Base-by-base conservation (phyloP, 23 red algal genomes). In the Pyropia haitanensis region DNA sequence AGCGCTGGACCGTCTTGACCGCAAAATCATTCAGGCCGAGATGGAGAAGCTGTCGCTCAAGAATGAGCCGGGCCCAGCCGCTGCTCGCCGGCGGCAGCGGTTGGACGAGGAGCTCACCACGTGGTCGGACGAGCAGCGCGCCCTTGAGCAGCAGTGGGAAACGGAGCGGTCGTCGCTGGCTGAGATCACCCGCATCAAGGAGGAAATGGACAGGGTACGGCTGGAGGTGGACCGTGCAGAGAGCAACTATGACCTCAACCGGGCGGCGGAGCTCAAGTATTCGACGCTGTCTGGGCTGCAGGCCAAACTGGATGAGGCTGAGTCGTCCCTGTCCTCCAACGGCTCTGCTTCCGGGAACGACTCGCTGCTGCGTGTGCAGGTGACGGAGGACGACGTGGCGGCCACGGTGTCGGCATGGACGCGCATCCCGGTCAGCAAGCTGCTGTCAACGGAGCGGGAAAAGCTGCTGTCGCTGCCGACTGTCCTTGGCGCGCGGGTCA, bases 381-480 rank as follows among this genome's bases (percentile, higher is more conserved):
- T 98, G 3, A 91, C 85, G 6, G 94, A 98, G 64, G 77, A 90
- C 74, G 94, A 98, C 49, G 91, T 98, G 81, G 94, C 94, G 16
- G 71, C 82, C 51, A 85, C 86, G 2, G 87, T 98, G 31, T 87
- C 86, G 67, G 51, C 85, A 34, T 98, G 94, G 94, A 98, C 94
- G 15, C 65, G 85, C 49, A 98, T 98, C 66, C 94, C 94, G 9
- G 79, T 98, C 12, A 68, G 68, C 18, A 98, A 98, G 68, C 78
- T 98, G 63, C 39, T 88, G 9, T 77, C 78, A 48, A 79, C 85
- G 17, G 94, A 98, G 65, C 50, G 86, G 16, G 88, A 86, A 23
- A 98, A 91, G 64, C 68, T 98, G 1, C 67, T 98, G 30, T 60
- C 56, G 1, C 82, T 98, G 29, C 86, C 91, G 49, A 59, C 51